These are phyloP conservation scores for Saksenaea vasiformis DNA, from an alignment of 371 early-diverging fungal genomes.

Conservation along the genomic window DNA sequence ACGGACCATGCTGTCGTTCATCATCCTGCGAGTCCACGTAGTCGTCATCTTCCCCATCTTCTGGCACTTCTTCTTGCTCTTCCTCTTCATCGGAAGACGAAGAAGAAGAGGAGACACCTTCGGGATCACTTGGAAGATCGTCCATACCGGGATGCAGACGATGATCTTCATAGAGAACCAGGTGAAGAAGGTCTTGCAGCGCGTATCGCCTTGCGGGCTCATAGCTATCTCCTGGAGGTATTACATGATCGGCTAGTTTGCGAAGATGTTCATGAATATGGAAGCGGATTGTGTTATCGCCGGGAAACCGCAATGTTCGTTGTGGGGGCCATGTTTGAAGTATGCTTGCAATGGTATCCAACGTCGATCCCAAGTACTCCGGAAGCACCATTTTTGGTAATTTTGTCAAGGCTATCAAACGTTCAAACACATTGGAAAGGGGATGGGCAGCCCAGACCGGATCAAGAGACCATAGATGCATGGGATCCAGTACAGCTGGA, in stretches of 20 bases:
- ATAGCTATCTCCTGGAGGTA: not conserved
- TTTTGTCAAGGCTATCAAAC: not conserved
- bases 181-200: not conserved
- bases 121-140: not conserved
- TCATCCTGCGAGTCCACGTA: not conserved
- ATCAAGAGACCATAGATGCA: not conserved
- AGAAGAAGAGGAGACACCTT: not conserved
- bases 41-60: slow-evolving; percentile 6
- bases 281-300: not conserved
- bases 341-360: not conserved
- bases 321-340: not conserved
- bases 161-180: not conserved
- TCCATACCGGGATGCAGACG: not conserved
- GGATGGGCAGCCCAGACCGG: not conserved
- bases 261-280: not conserved
- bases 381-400: not conserved
- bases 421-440: not conserved
- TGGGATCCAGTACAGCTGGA: not conserved
- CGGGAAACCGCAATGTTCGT: not conserved
- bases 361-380: not conserved
- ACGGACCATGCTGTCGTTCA: not conserved
- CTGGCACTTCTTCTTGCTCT: not conserved
- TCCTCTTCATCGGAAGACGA: slow-evolving; percentile 5
- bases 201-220: not conserved
- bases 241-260: not conserved